Conservation (phyloP, 176 grass and related monocot genomes). For the Cenchrus americanus region DNA sequence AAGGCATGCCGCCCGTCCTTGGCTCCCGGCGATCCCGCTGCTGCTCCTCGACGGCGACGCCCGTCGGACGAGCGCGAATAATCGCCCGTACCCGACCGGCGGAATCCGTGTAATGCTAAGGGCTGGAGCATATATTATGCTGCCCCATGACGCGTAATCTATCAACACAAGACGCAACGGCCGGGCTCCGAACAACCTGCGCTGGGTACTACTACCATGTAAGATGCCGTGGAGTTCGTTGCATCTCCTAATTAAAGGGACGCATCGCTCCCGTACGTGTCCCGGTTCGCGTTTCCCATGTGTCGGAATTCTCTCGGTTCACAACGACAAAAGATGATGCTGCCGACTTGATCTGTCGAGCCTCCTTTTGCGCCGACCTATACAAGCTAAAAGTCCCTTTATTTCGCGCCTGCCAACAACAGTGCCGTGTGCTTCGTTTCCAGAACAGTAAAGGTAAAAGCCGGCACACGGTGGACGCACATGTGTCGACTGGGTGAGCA, state of each 20-base stretch:
- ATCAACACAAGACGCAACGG: too few species aligned
- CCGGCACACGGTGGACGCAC: neutral
- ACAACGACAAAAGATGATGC: neutral
- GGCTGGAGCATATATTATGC: too few species aligned
- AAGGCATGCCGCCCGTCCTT: neutral
- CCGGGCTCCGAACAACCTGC: too few species aligned
- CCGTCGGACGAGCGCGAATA: too few species aligned
- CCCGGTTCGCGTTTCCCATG: neutral
- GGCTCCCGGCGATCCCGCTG: neutral
- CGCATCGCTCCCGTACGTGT: too few species aligned
- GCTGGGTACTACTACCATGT: neutral
- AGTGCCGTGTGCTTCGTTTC: constrained; percentile 1
- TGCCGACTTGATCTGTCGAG: neutral
- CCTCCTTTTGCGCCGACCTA: neutral
- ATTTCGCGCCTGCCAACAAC: neutral
- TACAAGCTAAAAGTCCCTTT: neutral
- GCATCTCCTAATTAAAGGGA: too few species aligned
- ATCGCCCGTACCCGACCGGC: neutral
- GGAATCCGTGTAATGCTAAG: too few species aligned
- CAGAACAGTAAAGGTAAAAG: neutral
- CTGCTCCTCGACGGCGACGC: neutral
- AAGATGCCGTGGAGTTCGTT: neutral
- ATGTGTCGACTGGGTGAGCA: neutral
- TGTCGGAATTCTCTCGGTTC: neutral
- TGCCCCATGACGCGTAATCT: too few species aligned